Conservation (phyloP, 2,329 filamentous ascomycete genomes). For the Chalaropsis ovoidea region DNA sequence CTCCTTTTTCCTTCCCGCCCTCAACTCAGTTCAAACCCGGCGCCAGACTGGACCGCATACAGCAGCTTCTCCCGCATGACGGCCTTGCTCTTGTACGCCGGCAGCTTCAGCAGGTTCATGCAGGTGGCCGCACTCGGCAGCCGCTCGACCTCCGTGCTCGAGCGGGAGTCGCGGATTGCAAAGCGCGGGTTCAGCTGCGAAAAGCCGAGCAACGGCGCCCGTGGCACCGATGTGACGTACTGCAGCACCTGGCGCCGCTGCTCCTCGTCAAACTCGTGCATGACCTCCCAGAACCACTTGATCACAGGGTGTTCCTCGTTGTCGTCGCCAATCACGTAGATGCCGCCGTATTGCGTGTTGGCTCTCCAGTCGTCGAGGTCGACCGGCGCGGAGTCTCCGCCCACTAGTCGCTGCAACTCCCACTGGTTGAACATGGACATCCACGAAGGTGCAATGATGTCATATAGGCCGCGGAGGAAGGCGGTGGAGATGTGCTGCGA, state of each 20-base stretch:
- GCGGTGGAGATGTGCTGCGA: conserved; percentile 71
- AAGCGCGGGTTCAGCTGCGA: conserved; percentile 75
- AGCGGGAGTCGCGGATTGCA: conserved; percentile 68
- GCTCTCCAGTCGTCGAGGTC: conserved; percentile 74
- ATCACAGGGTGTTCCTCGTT: conserved; percentile 75
- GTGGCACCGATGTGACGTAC: conserved; percentile 87
- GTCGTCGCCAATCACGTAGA: conserved; percentile 86
- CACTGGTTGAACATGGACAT: conserved; percentile 97
- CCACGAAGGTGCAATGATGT: conserved; percentile 87
- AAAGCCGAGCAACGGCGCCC: conserved; percentile 83
- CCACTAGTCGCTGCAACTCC: conserved; percentile 86
- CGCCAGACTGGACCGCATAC: conserved; percentile 80
- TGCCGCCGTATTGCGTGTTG: conserved; percentile 78
- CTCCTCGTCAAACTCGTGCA: conserved; percentile 62
- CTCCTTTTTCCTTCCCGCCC: neutral
- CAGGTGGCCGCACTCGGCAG: conserved; percentile 92
- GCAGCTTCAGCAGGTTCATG: conserved; percentile 87
- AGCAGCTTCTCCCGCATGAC: conserved; percentile 69
- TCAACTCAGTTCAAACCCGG: conserved; percentile 76
- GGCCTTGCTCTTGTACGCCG: conserved; percentile 59
- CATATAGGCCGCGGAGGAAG: conserved; percentile 74
- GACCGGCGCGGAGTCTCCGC: conserved; percentile 76
- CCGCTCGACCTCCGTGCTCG: conserved; percentile 48
- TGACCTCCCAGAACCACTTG: conserved; percentile 81
- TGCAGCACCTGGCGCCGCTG: conserved; percentile 82